Conservation (phyloP, 164 flowering plant genomes). For the Tinospora cordifolia region DNA sequence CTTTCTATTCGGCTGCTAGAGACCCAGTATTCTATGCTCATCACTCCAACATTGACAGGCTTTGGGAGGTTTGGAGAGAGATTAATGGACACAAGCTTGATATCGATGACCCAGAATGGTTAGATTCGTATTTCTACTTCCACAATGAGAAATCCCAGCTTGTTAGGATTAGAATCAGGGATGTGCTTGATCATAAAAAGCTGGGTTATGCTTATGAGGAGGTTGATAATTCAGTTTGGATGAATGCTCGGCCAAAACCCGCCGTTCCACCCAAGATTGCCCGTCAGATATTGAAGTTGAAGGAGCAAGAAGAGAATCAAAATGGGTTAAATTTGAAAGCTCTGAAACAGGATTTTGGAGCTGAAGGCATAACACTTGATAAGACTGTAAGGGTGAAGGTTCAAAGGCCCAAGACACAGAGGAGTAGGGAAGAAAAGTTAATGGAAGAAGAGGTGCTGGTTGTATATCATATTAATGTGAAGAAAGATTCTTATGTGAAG, state of each 20-base stretch:
- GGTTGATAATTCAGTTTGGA: conserved; percentile 17
- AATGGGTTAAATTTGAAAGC: neutral
- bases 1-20: conserved; percentile 23
- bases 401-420: conserved; percentile 9
- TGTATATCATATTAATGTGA: conserved; percentile 15
- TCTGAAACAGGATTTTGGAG: conserved; percentile 11
- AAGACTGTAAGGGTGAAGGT: conserved; percentile 12
- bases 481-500: conserved; percentile 23
- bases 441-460: conserved; percentile 18
- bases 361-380: conserved; percentile 16
- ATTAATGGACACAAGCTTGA: conserved; percentile 10
- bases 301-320: conserved; percentile 6
- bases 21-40: conserved; percentile 27
- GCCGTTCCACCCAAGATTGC: conserved; percentile 21
- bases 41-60: conserved; percentile 25
- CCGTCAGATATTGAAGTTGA: conserved; percentile 14
- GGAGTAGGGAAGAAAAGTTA: conserved; percentile 6
- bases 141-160: conserved; percentile 22
- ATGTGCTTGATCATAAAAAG: conserved; percentile 16
- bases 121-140: conserved; percentile 23
- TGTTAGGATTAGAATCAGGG: conserved; percentile 18
- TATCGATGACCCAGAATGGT: conserved; percentile 19
- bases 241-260: conserved; percentile 27
- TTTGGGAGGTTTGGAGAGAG: conserved; percentile 22
- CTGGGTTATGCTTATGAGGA: conserved; percentile 20